Conservation (phyloP, 2,329 filamentous ascomycete species). For the Didymella exigua region DNA sequence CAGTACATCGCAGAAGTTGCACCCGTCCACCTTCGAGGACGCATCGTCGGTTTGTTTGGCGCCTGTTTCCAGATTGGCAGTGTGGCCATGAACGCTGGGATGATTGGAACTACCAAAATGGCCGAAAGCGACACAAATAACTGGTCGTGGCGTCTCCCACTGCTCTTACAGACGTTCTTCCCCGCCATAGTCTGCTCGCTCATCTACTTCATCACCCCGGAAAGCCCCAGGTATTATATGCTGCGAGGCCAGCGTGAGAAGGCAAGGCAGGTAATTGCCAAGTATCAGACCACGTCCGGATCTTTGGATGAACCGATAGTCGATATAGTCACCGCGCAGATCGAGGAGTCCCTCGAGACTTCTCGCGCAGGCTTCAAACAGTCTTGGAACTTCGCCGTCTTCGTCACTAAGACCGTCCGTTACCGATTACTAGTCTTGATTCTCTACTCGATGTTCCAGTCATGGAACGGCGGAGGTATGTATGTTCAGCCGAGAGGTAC, state of each 20-base stretch:
- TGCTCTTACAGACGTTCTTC: constrained; percentile 56
- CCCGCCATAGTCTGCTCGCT: constrained; percentile 46
- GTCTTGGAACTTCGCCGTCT: constrained; percentile 56
- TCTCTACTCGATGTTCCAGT: constrained; percentile 55
- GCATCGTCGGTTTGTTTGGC: constrained; percentile 56
- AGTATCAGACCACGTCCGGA: constrained; percentile 52
- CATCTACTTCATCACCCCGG: constrained; percentile 47
- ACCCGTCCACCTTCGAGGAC: constrained; percentile 46
- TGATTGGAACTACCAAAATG: constrained; percentile 52
- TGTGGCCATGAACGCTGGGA: constrained; percentile 51
- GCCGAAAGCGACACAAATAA: constrained; percentile 24
- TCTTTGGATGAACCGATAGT: constrained; percentile 52
- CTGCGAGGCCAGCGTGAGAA: constrained; percentile 22
- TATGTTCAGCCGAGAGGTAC: not conserved
- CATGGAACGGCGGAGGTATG: constrained; percentile 53
- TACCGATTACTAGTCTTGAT: constrained; percentile 54
- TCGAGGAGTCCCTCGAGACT: constrained; percentile 54
- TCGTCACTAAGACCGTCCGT: constrained; percentile 53
- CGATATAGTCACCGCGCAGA: constrained; percentile 50
- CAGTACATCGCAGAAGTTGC: constrained; percentile 50
- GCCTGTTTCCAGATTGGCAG: constrained; percentile 56
- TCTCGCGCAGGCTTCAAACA: constrained; percentile 46
- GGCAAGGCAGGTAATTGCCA: constrained; percentile 31
- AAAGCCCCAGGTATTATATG: constrained; percentile 51
- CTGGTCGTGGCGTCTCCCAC: constrained; percentile 29